Percentiles rank a stretch among this genome's conserved stretches.
Conservation (phyloP, 1,284 basidiomycete species). For the Cutaneotrichosporon sp. region DNA sequence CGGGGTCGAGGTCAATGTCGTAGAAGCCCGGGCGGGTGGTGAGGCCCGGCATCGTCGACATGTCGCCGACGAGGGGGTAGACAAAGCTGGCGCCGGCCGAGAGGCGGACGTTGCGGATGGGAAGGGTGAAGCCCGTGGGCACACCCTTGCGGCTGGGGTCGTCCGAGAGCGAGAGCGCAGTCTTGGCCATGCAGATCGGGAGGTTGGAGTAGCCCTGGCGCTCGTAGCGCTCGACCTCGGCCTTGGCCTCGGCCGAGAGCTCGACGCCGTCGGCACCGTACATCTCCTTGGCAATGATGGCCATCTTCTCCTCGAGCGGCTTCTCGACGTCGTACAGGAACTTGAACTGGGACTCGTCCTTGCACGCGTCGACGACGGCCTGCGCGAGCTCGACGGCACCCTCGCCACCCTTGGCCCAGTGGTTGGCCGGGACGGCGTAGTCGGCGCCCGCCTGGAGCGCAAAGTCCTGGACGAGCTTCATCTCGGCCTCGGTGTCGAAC, state of each 20-base stretch:
- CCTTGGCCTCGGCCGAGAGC: slow-evolving; percentile 76
- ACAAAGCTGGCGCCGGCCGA: slow-evolving; percentile 95
- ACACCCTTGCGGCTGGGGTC: slow-evolving; percentile 89
- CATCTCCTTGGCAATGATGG: slow-evolving; percentile 81
- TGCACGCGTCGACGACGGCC: slow-evolving; percentile 80
- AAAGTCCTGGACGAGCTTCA: slow-evolving; percentile 78
- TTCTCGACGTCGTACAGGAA: slow-evolving; percentile 86
- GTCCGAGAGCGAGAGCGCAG: slow-evolving; percentile 94
- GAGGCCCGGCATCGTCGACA: slow-evolving; percentile 98
- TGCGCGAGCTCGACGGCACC: slow-evolving; percentile 85
- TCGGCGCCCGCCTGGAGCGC: slow-evolving; percentile 87
- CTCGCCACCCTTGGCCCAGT: slow-evolving; percentile 92
- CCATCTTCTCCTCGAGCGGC: slow-evolving; percentile 84
- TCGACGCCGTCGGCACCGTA: slow-evolving; percentile 89
- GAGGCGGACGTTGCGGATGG: slow-evolving; percentile 84
- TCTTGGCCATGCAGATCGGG: slow-evolving; percentile 97
- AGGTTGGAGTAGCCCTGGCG: slow-evolving; percentile 61
- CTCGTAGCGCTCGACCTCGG: slow-evolving; percentile 89
- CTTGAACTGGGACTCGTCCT: slow-evolving; percentile 79
- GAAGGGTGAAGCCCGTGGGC: slow-evolving; percentile 87
- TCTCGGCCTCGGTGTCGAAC: slow-evolving; percentile 89
- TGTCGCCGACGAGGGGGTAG: slow-evolving; percentile 90
- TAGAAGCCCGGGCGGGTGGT: slow-evolving; percentile 82
- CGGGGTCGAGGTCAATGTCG: slow-evolving; percentile 54
- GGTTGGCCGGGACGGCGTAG: slow-evolving; percentile 91